These are phyloP conservation scores for Cyphellophora europaea DNA, from an alignment of 2,329 filamentous ascomycete genomes.

Conservation along the genomic window DNA sequence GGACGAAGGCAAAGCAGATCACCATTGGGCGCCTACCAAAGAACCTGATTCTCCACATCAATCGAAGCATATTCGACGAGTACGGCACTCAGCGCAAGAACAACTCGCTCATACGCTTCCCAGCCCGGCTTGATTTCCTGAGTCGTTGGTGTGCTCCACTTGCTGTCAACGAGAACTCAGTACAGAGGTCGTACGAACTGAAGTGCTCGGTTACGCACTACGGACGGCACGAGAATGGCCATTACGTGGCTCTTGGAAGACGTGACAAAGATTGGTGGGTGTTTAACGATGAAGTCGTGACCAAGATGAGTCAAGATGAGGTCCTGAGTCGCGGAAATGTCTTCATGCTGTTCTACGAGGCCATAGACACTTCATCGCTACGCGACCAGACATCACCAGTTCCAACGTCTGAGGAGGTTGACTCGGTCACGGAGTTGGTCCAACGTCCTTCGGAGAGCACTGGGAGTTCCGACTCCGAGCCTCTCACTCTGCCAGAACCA, in stretches of 20 bases:
- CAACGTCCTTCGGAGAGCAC: no score
- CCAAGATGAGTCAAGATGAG: conserved; percentile 59
- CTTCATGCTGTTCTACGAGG: conserved; percentile 98
- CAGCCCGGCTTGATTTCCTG: conserved; percentile 62
- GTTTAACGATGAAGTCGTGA: conserved; percentile 81
- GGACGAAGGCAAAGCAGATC: conserved; percentile 83
- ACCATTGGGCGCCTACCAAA: conserved; percentile 75
- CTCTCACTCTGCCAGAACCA: no score
- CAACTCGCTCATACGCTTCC: conserved; percentile 67
- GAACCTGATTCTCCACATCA: conserved; percentile 77
- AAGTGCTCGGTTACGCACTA: conserved; percentile 81
- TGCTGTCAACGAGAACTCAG: conserved; percentile 34
- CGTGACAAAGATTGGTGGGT: conserved; percentile 60
- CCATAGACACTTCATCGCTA: no score
- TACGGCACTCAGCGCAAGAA: conserved; percentile 74
- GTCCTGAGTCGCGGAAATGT: conserved; percentile 71
- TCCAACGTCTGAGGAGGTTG: no score
- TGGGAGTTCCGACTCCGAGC: no score
- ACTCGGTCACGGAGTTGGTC: no score
- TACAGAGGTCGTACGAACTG: conserved; percentile 56
- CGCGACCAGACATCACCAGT: no score
- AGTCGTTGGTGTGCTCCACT: conserved; percentile 48
- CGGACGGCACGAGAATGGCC: conserved; percentile 86
- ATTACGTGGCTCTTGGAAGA: conserved; percentile 85
- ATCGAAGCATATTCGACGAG: conserved; percentile 85